Base-by-base conservation (phyloP, 2,329 filamentous ascomycete genomes). In the Penicillium olsonii region DNA sequence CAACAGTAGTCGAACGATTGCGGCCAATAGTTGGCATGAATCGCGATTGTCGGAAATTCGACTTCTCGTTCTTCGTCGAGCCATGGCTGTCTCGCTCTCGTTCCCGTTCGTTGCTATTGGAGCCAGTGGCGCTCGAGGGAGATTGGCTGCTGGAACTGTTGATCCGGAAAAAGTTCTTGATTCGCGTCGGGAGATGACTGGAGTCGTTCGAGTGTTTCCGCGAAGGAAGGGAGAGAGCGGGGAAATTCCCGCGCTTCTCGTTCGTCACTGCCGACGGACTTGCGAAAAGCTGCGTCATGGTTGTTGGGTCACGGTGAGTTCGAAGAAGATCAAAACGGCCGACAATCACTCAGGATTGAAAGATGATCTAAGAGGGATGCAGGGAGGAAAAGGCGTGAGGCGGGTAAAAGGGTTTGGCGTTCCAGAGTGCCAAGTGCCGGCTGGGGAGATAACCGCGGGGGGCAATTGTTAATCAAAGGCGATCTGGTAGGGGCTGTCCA, bases 11-110 rank as follows among this genome's bases (percentile, higher is more conserved):
- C 29, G 91, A 95, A 64, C 92, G 85, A 68, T 92, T 90, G 62
- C 92, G 87, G 67, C 87, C 87, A 67, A 95, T 90, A 62, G 88
- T 87, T 54, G 87, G 90, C 64, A 96, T 88, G 76, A 96, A 95
- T 65, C 90, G 85, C 59, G 88, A 94, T 70, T 95, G 90, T 63
- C 90, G 85, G 69, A 91, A 88, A 46, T 83, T 80, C 58, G 80
- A 81, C 70, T 88, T 90, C 61, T 87, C 83, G 53, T 80, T 73
- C 69, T 84, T 84, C 56, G 75, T 70, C 3, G 73, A 73, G 24
- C 71, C 66, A 60, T 75, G 70, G 50, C 70, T 66, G 50, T 76
- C 73, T 47, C 71, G 66, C 37, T 70, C 70, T 15, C 65, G 60
- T 46, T 70, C 62, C 15, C 60, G 61, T 24, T 64, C 59, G 42